phyloP scores from a whole-genome alignment of 208 protist species.

The Trypanosoma lewisi region DNA sequence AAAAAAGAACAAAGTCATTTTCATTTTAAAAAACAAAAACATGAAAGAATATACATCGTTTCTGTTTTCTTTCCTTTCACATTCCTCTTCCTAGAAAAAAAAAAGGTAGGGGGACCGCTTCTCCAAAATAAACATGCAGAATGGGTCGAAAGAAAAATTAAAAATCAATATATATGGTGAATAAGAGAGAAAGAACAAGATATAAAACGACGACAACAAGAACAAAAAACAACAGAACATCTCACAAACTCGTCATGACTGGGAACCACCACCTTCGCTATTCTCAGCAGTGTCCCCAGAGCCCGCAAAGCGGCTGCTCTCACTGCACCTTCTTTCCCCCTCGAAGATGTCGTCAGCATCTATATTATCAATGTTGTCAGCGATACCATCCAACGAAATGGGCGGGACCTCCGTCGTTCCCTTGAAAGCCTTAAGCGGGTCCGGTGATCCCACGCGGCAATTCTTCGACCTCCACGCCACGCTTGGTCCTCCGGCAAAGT shows the following conservation, averaged over 20 bases:
- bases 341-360: neutral
- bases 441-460: conserved; percentile 51
- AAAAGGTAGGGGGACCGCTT: too few species aligned
- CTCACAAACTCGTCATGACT: neutral
- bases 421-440: conserved; percentile 53
- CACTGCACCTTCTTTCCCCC: neutral
- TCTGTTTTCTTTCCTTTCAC: too few species aligned
- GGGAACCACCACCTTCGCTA: neutral
- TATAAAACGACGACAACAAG: neutral
- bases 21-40: too few species aligned
- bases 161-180: neutral
- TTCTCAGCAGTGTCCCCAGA: neutral
- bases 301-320: neutral
- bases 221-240: conserved; percentile 5
- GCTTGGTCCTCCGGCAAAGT: conserved; percentile 72
- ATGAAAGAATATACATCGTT: too few species aligned
- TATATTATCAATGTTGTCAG: neutral
- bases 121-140: too few species aligned
- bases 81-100: too few species aligned
- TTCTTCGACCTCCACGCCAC: conserved; percentile 62
- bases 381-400: neutral
- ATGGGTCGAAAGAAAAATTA: too few species aligned
- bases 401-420: neutral
- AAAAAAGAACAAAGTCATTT: too few species aligned
- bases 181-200: neutral